phyloP scores from a whole-genome alignment of 441 rosid species.

The Corymbia calophylla region DNA sequence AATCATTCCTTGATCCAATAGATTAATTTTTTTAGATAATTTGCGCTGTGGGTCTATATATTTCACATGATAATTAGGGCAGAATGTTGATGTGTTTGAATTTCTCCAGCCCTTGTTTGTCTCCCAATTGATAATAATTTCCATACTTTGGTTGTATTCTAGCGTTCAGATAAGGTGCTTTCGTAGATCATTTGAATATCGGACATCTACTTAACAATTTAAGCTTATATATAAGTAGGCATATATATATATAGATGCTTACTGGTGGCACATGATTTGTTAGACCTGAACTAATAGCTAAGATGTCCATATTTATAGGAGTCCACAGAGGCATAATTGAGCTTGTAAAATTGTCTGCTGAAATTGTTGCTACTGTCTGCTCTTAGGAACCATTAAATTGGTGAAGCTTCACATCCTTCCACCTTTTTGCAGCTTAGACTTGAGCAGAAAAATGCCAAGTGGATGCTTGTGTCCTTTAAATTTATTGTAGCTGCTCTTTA shows the following conservation, averaged over 20 bases:
- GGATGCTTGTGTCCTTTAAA: neutral
- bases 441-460: neutral
- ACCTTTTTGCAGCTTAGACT: neutral
- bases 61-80: neutral
- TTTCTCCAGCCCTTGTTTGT: neutral
- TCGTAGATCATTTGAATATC: neutral
- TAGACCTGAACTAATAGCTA: neutral
- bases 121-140: neutral
- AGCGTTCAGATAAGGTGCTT: neutral
- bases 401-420: neutral
- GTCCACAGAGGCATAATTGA: neutral
- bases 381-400: neutral
- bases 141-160: neutral
- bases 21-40: neutral
- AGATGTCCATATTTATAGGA: neutral
- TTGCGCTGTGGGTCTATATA: neutral
- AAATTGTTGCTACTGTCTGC: neutral
- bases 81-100: neutral
- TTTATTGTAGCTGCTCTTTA: neutral
- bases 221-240: neutral
- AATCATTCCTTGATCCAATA: neutral
- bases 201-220: neutral
- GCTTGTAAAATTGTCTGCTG: neutral
- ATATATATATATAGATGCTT: neutral
- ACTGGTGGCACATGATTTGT: neutral